Percentiles rank a stretch among this genome's conserved stretches.
Evolutionary conservation across 2,329 filamentous ascomycete species (phyloP).

Genomic region (Paramyrothecium roridum): DNA sequence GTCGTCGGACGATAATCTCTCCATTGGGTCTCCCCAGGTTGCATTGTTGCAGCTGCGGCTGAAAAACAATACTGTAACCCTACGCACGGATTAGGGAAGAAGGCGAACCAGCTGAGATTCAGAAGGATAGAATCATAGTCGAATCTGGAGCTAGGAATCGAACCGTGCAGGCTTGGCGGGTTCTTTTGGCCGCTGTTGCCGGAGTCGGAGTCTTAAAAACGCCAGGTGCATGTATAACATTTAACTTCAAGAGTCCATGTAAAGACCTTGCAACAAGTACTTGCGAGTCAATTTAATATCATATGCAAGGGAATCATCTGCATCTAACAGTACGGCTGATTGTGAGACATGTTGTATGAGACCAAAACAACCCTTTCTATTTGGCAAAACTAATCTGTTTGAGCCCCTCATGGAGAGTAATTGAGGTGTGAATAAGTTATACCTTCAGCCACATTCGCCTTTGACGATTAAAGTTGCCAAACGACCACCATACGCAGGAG

Average conservation of each 20-base stretch:
- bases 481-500: not conserved
- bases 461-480: not conserved
- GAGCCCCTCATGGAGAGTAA: not conserved
- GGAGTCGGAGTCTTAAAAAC: not conserved
- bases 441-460: not conserved
- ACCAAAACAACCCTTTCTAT: no score
- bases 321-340: no score
- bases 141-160: not conserved
- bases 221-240: not conserved
- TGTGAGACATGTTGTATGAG: no score
- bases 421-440: not conserved
- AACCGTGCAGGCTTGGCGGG: not conserved
- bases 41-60: not conserved
- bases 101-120: not conserved
- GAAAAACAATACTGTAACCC: conserved; percentile 1
- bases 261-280: not conserved
- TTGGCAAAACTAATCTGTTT: no score
- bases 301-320: no score
- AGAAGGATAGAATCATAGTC: not conserved
- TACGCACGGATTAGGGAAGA: not conserved
- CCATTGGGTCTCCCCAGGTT: not conserved
- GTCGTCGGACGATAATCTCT: not conserved
- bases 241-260: not conserved
- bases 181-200: not conserved
- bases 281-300: not conserved